These are phyloP conservation scores for Diplodia mutila DNA, from an alignment of 2,329 filamentous ascomycete genomes.

Conservation along the genomic window DNA sequence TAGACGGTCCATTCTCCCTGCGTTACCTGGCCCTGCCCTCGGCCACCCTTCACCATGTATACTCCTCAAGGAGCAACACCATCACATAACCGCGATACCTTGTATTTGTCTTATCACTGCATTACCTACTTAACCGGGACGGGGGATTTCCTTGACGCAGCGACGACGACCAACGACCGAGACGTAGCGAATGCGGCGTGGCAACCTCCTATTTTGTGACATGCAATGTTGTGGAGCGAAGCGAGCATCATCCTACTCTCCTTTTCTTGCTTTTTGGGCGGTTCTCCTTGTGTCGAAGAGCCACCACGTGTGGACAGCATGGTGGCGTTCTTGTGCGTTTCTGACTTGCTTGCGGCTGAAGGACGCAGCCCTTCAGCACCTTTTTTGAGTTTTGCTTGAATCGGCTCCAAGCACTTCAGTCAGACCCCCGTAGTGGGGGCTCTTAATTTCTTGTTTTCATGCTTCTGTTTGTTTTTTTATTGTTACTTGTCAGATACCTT, in stretches of 20 bases:
- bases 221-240: not conserved
- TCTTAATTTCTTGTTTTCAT: not conserved
- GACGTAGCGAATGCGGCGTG: constrained; percentile 19
- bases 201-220: not conserved
- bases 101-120: constrained; percentile 19
- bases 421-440: too few relatives aligned
- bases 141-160: constrained; percentile 3
- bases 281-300: constrained; percentile 8
- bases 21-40: too few relatives aligned
- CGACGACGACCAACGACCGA: constrained; percentile 16
- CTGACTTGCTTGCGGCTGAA: not conserved
- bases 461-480: not conserved
- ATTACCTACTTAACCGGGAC: not conserved
- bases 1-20: not conserved
- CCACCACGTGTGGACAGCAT: constrained; percentile 14
- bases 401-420: not conserved
- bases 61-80: not conserved
- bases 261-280: not conserved
- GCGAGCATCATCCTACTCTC: not conserved
- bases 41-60: not conserved
- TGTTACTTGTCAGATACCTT: not conserved
- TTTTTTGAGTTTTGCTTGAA: not conserved
- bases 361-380: too few relatives aligned
- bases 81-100: not conserved
- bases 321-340: constrained; percentile 6